Percentiles rank a stretch among this genome's conserved stretches.
Conservation (phyloP, 305 asterid genomes). For the Plantago coronopus region DNA sequence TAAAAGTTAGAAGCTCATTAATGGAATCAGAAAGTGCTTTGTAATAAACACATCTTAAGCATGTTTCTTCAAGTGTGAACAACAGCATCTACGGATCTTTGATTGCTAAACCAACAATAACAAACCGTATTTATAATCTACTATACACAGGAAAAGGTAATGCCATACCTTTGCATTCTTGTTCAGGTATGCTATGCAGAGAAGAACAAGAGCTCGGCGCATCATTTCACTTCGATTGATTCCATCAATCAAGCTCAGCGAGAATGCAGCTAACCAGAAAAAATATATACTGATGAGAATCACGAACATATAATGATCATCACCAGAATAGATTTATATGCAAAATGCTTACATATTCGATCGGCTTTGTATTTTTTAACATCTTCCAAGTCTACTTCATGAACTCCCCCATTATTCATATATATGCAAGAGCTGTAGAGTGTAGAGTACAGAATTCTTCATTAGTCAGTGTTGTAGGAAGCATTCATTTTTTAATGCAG, state of each 20-base stretch:
- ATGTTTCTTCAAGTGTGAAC: no score
- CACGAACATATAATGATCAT: background rate
- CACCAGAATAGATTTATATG: background rate
- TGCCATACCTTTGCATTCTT: constrained; percentile 60
- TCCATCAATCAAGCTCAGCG: constrained; percentile 70
- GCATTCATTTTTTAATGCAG: background rate
- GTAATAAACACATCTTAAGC: no score
- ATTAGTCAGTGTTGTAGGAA: constrained; percentile 10
- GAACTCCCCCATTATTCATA: constrained; percentile 50
- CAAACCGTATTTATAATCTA: background rate
- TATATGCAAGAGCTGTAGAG: constrained; percentile 62
- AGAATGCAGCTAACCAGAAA: constrained; percentile 50
- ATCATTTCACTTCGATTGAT: constrained; percentile 70
- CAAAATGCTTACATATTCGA: constrained; percentile 55
- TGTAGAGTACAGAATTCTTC: constrained; percentile 31
- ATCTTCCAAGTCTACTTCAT: constrained; percentile 54
- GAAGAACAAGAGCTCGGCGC: constrained; percentile 80
- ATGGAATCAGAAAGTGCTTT: no score
- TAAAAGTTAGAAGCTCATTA: no score
- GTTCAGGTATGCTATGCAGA: constrained; percentile 64
- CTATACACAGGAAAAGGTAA: background rate
- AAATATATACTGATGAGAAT: constrained; percentile 16
- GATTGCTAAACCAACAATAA: background rate
- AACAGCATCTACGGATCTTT: no score
- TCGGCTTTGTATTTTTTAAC: constrained; percentile 58